Percentiles rank a stretch among this genome's conserved stretches.
These are phyloP conservation scores for Tilletia horrida DNA, from an alignment of 1,284 basidiomycete species.

Conservation along the genomic window DNA sequence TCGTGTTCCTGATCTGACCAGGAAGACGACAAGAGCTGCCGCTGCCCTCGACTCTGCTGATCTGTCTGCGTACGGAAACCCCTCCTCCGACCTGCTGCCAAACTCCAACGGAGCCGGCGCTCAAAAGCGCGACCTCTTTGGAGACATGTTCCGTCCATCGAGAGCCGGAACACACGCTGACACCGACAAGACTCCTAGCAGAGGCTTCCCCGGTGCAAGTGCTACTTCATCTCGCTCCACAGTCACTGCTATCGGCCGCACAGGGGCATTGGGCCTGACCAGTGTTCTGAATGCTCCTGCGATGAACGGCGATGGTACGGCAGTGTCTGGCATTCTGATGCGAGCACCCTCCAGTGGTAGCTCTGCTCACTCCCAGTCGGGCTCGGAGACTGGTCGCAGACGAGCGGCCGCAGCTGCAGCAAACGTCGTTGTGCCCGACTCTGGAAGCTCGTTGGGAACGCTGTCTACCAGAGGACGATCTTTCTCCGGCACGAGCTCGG, in stretches of 20 bases:
- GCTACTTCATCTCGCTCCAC: background rate
- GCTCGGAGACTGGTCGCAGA: background rate
- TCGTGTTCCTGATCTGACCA: background rate
- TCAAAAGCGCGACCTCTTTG: background rate
- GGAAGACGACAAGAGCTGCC: background rate
- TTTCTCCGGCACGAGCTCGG: background rate
- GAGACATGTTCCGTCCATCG: too few species aligned
- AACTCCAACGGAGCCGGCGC: conserved; percentile 5
- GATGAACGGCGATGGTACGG: background rate
- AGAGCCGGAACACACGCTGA: background rate
- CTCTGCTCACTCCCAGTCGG: background rate
- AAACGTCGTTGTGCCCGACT: background rate
- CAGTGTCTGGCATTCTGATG: background rate
- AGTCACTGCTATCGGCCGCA: background rate
- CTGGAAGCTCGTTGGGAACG: background rate
- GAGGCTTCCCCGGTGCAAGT: too few species aligned
- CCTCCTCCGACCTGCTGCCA: background rate
- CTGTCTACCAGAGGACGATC: background rate
- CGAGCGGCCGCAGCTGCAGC: background rate
- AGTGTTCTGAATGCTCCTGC: background rate
- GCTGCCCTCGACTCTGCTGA: background rate
- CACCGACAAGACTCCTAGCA: background rate
- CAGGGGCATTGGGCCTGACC: background rate
- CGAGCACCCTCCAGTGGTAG: background rate
- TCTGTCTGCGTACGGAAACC: background rate